These are phyloP conservation scores for Glycine soja DNA, from an alignment of 306 rosid genomes.

Conservation along the genomic window DNA sequence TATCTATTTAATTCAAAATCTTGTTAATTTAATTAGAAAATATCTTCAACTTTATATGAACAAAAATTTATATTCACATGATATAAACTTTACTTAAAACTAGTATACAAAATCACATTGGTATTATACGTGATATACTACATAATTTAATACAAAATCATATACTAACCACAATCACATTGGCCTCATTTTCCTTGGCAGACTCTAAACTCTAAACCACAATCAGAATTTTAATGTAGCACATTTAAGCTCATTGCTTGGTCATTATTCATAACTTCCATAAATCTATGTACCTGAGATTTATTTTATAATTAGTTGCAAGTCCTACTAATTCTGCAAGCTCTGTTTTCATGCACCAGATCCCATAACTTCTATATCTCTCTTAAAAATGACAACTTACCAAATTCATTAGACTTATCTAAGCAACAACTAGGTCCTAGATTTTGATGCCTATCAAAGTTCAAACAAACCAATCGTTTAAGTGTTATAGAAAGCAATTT, in stretches of 20 bases:
- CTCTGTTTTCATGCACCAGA: slow-evolving; percentile 23
- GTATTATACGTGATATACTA: too few relatives aligned
- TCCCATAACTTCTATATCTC: not conserved
- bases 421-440: not conserved
- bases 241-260: slow-evolving; percentile 23
- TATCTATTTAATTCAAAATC: not conserved
- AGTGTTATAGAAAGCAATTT: slow-evolving; percentile 3
- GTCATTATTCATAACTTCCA: slow-evolving; percentile 32
- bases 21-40: not conserved
- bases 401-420: not conserved
- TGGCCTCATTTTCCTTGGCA: slow-evolving; percentile 8
- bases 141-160: too few relatives aligned
- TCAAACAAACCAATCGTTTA: slow-evolving; percentile 30
- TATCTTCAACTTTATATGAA: not conserved
- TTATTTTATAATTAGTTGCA: not conserved
- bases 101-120: not conserved
- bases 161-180: too few relatives aligned
- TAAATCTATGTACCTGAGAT: slow-evolving; percentile 8
- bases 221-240: slow-evolving; percentile 9
- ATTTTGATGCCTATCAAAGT: slow-evolving; percentile 15
- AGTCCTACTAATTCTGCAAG: slow-evolving; percentile 1
- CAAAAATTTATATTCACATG: not conserved
- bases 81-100: not conserved
- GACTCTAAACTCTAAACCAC: slow-evolving; percentile 20
- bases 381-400: slow-evolving; percentile 11